Base-by-base conservation (phyloP, 495 filamentous ascomycete genomes). In the Penicillium longicatenatum region DNA sequence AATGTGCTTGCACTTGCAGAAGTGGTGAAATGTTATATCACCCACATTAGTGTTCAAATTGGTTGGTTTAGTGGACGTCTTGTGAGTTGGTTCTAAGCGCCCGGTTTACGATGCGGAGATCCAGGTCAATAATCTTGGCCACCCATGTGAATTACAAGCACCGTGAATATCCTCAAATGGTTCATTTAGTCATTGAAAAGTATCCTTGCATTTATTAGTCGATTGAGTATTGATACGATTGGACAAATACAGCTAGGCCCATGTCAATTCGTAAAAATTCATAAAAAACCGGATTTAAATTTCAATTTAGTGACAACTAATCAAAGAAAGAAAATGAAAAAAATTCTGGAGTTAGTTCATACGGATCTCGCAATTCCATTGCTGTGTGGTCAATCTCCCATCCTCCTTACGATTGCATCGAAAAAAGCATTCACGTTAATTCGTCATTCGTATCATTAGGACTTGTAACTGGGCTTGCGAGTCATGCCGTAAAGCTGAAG, bases 401-500 rank as follows among this genome's bases (percentile, higher is more conserved):
- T 31, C 22, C n/a, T 17, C 39, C 29, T 39, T 52, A 41, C 50
- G 24, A 35, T n/a, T n/a, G 14, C 30, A 37, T 21, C 19, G 45
- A 17, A 29, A n/a, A n/a, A 49, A 5, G 24, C 24, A 49, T 49
- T 2, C 46, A 57, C 14, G 14, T 39, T 17, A 42, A 14, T 54
- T 44, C 26, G 24, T 45, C 11, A 42, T 14, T 54, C 26, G 37
- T 35, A 19, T 33, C 7, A 33, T 59, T 47, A 67, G 17, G 55
- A 29, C 31, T 67, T 70, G 22, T 22, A 29, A n/a, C 57, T 63
- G 1, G 67, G 58, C 3, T 56, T 22, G 19, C 67, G 63, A 46
- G 61, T 64, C 63, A 70, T 66, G 63, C 59, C 65, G 53, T 68
- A 70, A 21, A 72, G 63, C 67, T 68, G 20, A 17, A 24, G 8